Conservation (phyloP, 2,329 filamentous ascomycete species). For the Arachnomyces sp. region DNA sequence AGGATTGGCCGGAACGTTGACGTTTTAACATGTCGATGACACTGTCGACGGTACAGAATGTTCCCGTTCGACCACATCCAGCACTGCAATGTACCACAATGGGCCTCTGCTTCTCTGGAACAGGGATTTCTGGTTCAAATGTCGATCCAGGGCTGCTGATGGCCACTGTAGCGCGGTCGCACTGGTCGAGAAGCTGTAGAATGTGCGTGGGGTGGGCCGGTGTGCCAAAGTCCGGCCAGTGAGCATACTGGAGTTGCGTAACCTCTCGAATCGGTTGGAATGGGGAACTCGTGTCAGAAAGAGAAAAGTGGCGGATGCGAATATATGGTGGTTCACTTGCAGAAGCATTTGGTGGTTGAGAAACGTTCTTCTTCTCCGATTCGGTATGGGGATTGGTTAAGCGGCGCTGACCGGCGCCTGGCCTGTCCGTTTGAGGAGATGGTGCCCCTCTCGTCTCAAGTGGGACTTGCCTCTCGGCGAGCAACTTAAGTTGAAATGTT, state of each 20-base stretch:
- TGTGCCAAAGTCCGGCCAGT: conserved; percentile 96
- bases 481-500: conserved; percentile 60
- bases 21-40: conserved; percentile 94
- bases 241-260: conserved; percentile 86
- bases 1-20: conserved; percentile 39
- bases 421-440: conserved; percentile 31
- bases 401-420: conserved; percentile 27
- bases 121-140: conserved; percentile 53
- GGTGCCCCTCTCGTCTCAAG: conserved; percentile 49
- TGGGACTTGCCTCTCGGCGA: conserved; percentile 76
- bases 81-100: conserved; percentile 93
- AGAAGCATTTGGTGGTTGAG: conserved; percentile 2
- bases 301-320: conserved; percentile 75
- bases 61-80: conserved; percentile 88
- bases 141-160: conserved; percentile 23
- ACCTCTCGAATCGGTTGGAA: conserved; percentile 85
- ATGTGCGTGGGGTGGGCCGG: conserved; percentile 83
- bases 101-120: conserved; percentile 50
- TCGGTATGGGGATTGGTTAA: conserved; percentile 25
- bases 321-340: conserved; percentile 61
- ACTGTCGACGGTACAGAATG: conserved; percentile 92
- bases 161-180: conserved; percentile 55
- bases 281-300: conserved; percentile 67
- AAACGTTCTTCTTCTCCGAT: conserved; percentile 20
- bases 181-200: conserved; percentile 80